Evolutionary conservation across 495 filamentous ascomycete genomes (phyloP).

Genomic region (Neurospora africana): DNA sequence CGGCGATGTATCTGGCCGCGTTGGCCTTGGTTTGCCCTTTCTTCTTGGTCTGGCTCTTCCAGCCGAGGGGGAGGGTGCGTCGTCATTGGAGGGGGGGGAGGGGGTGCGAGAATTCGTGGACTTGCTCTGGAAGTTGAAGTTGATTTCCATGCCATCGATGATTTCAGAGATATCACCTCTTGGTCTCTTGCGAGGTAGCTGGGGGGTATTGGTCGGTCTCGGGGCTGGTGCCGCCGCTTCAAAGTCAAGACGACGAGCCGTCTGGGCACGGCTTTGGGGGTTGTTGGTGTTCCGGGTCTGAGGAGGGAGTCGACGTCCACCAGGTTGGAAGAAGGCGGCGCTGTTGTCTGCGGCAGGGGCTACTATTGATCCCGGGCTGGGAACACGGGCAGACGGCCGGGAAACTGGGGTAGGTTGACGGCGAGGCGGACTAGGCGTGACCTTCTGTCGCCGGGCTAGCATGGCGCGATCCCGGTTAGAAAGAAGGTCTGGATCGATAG

Average conservation of each 20-base stretch:
- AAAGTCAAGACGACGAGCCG: background rate
- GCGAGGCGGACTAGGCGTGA: background rate
- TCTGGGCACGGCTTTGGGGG: background rate
- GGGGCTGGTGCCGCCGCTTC: background rate
- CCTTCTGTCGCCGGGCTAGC: background rate
- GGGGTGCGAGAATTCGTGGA: background rate
- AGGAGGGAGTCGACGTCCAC: background rate
- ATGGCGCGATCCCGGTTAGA: background rate
- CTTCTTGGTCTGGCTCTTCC: background rate
- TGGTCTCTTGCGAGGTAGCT: background rate
- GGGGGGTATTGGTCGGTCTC: background rate
- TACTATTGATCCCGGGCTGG: background rate
- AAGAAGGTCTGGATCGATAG: background rate
- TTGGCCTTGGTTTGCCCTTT: background rate
- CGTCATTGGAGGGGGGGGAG: background rate
- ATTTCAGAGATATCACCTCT: background rate
- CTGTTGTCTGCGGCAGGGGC: background rate
- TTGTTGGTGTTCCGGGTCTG: background rate
- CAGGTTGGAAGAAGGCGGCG: background rate
- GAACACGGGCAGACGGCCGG: background rate
- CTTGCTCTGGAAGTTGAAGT: background rate
- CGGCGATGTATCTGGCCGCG: background rate
- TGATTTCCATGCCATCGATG: background rate
- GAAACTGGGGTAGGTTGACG: background rate
- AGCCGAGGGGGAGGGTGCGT: background rate